Evolutionary conservation across 148 eudicot genomes (phyloP).

Genomic region (Spergularia marina): DNA sequence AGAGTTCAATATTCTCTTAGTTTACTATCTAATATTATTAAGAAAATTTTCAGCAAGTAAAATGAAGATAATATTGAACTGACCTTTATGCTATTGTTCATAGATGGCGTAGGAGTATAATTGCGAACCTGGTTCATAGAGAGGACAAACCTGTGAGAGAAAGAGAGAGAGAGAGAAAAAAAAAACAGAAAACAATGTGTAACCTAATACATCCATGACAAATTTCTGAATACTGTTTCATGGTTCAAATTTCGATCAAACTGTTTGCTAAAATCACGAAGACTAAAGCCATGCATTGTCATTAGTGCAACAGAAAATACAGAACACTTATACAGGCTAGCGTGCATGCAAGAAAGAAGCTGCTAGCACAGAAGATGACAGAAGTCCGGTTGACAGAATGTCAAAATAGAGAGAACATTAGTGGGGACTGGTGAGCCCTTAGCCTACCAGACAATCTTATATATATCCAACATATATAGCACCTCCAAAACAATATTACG

Average conservation of each 20-base stretch:
- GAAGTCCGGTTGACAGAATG: not conserved
- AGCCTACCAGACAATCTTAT: too few relatives aligned
- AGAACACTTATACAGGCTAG: not conserved
- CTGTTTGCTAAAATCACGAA: not conserved
- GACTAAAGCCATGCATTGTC: not conserved
- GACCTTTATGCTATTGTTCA: slow-evolving; percentile 95
- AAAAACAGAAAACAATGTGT: not conserved
- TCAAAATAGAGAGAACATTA: not conserved
- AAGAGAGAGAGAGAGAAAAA: not conserved
- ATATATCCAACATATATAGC: too few relatives aligned
- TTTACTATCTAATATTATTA: not conserved
- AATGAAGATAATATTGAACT: slow-evolving; percentile 3
- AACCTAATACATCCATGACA: not conserved
- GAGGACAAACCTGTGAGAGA: slow-evolving; percentile 12
- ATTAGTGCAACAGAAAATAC: not conserved
- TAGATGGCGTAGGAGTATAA: slow-evolving; percentile 67
- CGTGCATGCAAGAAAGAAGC: not conserved
- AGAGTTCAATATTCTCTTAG: not conserved
- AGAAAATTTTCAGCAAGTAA: not conserved
- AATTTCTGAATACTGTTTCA: not conserved
- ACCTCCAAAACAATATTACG: too few relatives aligned
- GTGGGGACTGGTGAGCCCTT: too few relatives aligned
- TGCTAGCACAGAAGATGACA: not conserved
- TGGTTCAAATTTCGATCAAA: not conserved
- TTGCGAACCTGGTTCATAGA: slow-evolving; percentile 67